Conservation (phyloP, 371 early-diverging fungal genomes). For the Lichtheimia hyalospora region DNA sequence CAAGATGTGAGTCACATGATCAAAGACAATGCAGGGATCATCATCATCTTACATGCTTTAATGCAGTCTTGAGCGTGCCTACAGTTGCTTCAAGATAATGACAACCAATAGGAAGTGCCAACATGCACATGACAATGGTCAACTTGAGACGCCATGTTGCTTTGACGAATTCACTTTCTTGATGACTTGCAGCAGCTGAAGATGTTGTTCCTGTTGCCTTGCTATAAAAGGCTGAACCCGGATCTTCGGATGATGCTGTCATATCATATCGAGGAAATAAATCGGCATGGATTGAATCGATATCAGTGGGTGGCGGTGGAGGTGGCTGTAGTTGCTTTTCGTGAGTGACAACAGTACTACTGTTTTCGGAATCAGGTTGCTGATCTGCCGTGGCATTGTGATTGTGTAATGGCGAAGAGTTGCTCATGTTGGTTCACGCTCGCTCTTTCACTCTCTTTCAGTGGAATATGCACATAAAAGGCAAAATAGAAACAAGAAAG, state of each 20-base stretch:
- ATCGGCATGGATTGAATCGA: constrained; percentile 12
- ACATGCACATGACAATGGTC: constrained; percentile 18
- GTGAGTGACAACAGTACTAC: not conserved
- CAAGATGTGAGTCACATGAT: not conserved
- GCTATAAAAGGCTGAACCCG: constrained; percentile 5
- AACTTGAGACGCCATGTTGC: constrained; percentile 17
- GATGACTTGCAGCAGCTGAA: not conserved
- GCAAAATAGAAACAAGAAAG: too few relatives aligned
- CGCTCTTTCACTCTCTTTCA: too few relatives aligned
- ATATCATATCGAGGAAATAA: constrained; percentile 1
- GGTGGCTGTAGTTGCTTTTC: too few relatives aligned
- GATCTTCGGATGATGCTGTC: not conserved
- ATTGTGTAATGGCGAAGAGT: too few relatives aligned
- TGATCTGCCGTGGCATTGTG: too few relatives aligned
- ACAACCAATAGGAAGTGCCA: constrained; percentile 31
- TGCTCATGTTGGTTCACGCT: too few relatives aligned
- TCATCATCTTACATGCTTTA: constrained; percentile 32
- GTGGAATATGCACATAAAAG: too few relatives aligned
- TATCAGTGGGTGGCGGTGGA: not conserved
- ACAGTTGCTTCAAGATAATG: constrained; percentile 48
- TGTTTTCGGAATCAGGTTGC: too few relatives aligned
- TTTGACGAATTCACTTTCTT: constrained; percentile 2
- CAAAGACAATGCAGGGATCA: not conserved
- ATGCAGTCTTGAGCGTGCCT: constrained; percentile 39
- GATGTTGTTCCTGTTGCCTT: constrained; percentile 7